Evolutionary conservation across 108 stramenopile species (phyloP), one percentile per base, ranked within the genome.

Genomic region (Licmophora abbreviata): DNA sequence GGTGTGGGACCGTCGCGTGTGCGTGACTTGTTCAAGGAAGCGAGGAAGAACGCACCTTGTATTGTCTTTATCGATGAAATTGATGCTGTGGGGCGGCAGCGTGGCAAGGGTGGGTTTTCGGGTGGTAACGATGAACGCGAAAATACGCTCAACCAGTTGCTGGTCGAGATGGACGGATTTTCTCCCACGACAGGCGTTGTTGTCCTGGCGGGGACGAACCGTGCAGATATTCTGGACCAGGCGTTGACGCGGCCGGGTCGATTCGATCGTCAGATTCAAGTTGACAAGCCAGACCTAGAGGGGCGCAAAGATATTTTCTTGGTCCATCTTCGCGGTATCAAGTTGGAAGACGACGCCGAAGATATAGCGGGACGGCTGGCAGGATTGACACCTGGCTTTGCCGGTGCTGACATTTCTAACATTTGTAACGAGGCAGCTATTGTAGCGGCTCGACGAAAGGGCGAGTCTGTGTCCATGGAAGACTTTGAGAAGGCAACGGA

Each of bases 1-100:
- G 93, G 93, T 56, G 94, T 97, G 22, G 96, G 96, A 38, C 91
- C 96, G 12, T 77, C 78, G 11, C 90, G 97, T 49, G 95, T 98
- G 44, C 74, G 97, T 29, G 95, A 95, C 43, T 67, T 99, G 20
- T 97, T 97, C 81, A 80, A 86, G 59, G 88, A 95, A 67, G 98
- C 96, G 6, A 61, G 95, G 23, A 66, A 64, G 25, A 81, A 79
- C 56, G 82, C 95, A 0, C 96, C 98, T 1, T 97, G 95, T 68
- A 99, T 99, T 62, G 68, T 99, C 15, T 99, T 99, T 63, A 97
- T 99, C 61, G 76, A 97, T 79, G 95, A 97, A 70, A 97, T 97
- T 54, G 98, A 99, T 69, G 96, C 98, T 24, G 95, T 99, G 8
- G 98, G 96, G 17, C 84, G 96, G 22, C 85, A 94, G 58, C 76